Evolutionary conservation across 495 filamentous ascomycete genomes (phyloP).

Genomic region (Saxispiralis lemnorum): DNA sequence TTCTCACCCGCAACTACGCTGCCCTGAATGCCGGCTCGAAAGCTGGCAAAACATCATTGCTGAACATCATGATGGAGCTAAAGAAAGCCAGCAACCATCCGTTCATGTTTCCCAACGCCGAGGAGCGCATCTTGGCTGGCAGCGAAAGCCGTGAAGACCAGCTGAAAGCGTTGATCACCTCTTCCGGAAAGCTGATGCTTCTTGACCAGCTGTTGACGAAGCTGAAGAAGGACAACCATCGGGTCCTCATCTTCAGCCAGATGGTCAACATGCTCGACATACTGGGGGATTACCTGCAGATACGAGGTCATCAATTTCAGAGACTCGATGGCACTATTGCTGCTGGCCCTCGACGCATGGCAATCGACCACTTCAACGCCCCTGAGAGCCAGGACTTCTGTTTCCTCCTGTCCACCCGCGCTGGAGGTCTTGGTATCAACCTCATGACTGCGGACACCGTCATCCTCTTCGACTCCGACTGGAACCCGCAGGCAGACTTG

Average conservation of each 20-base stretch:
- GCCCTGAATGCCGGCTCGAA: slow-evolving; percentile 76
- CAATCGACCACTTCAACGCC: slow-evolving; percentile 96
- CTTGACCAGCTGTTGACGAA: slow-evolving; percentile 85
- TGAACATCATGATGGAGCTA: slow-evolving; percentile 99
- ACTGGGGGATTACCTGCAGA: slow-evolving; percentile 75
- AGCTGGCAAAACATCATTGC: slow-evolving; percentile 78
- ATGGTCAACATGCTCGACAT: slow-evolving; percentile 99
- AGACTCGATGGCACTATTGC: slow-evolving; percentile 89
- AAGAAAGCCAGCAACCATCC: slow-evolving; percentile 98
- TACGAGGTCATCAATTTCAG: slow-evolving; percentile 81
- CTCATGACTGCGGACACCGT: slow-evolving; percentile 98
- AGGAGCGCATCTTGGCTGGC: slow-evolving; percentile 65
- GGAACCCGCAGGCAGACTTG: slow-evolving; percentile 96
- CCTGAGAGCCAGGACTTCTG: slow-evolving; percentile 87
- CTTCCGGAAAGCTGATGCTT: slow-evolving; percentile 98
- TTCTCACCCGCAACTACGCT: slow-evolving; percentile 88
- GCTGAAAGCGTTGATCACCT: slow-evolving; percentile 76
- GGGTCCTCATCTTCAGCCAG: slow-evolving; percentile 94
- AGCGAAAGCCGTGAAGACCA: slow-evolving; percentile 61
- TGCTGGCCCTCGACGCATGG: slow-evolving; percentile 62
- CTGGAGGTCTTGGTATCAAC: slow-evolving; percentile 93
- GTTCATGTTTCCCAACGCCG: slow-evolving; percentile 88
- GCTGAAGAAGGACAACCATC: slow-evolving; percentile 75
- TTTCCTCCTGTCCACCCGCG: slow-evolving; percentile 86
- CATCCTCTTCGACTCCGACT: slow-evolving; percentile 94